Conservation (phyloP, 441 rosid species). For the Melianthus villosus region DNA sequence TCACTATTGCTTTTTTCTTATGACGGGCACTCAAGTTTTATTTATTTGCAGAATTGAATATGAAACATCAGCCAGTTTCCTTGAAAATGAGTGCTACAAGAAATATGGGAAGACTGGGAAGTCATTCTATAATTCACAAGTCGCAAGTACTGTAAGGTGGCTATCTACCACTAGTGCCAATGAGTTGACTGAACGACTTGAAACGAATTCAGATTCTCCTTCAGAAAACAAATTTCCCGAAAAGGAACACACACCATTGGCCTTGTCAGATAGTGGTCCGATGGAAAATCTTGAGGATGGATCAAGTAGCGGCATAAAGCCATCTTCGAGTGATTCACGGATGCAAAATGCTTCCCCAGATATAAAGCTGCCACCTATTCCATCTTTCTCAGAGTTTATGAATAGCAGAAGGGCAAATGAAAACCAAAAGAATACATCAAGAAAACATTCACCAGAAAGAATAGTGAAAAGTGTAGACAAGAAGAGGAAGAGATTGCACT, state of each 20-base stretch:
- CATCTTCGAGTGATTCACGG: constrained; percentile 5
- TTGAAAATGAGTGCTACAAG: constrained; percentile 66
- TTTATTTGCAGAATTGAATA: constrained; percentile 36
- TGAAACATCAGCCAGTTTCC: constrained; percentile 32
- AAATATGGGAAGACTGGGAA: constrained; percentile 78
- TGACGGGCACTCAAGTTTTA: too few species aligned
- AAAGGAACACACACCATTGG: constrained; percentile 10
- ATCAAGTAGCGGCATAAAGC: constrained; percentile 3
- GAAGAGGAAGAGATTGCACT: constrained; percentile 40
- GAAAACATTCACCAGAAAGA: constrained; percentile 16
- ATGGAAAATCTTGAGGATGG: constrained; percentile 11
- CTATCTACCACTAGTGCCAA: constrained; percentile 32
- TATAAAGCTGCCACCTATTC: constrained; percentile 38
- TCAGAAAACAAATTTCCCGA: constrained; percentile 9
- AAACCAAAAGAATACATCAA: constrained; percentile 9
- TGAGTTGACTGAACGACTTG: constrained; percentile 29
- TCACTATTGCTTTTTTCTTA: too few species aligned
- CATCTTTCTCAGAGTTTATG: constrained; percentile 66
- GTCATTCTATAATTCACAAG: constrained; percentile 75
- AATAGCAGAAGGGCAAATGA: constrained; percentile 26
- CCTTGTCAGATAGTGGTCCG: constrained; percentile 10
- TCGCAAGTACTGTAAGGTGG: constrained; percentile 75
- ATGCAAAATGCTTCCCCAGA: constrained; percentile 5
- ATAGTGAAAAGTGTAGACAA: constrained; percentile 21
- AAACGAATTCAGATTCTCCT: constrained; percentile 10